Conservation (phyloP, 148 eudicot genomes). For the Diospyros kaki region DNA sequence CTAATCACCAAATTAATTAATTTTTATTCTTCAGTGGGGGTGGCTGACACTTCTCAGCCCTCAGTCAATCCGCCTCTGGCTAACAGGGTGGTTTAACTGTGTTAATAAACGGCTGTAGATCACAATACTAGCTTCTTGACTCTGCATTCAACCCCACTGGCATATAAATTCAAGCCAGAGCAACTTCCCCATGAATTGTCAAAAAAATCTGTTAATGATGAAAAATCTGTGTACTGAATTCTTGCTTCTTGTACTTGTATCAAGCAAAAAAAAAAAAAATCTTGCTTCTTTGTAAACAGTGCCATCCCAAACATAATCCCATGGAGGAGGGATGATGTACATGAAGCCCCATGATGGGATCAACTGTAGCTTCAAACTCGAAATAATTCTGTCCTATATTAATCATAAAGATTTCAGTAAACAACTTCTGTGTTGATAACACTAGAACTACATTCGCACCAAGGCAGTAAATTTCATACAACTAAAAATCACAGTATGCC, state of each 20-base stretch:
- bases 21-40: too few species aligned
- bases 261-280: neutral
- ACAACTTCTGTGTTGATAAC: conserved; percentile 1
- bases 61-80: too few species aligned
- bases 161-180: neutral
- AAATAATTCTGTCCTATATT: neutral
- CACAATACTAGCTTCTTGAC: conserved; percentile 4
- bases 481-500: neutral
- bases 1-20: too few species aligned
- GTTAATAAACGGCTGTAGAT: neutral
- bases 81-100: neutral
- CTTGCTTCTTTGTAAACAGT: neutral
- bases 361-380: neutral
- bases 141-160: neutral
- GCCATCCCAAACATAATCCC: too few species aligned
- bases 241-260: neutral
- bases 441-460: neutral
- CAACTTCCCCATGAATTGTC: neutral
- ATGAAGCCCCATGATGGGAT: neutral
- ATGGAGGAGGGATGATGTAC: neutral
- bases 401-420: neutral
- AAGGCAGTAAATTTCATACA: neutral
- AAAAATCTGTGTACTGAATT: too few species aligned
- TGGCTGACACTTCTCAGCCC: too few species aligned
- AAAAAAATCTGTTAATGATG: neutral